phyloP scores from a whole-genome alignment of 768 basidiomycete genomes.

The Leccinum longicurvipes region DNA sequence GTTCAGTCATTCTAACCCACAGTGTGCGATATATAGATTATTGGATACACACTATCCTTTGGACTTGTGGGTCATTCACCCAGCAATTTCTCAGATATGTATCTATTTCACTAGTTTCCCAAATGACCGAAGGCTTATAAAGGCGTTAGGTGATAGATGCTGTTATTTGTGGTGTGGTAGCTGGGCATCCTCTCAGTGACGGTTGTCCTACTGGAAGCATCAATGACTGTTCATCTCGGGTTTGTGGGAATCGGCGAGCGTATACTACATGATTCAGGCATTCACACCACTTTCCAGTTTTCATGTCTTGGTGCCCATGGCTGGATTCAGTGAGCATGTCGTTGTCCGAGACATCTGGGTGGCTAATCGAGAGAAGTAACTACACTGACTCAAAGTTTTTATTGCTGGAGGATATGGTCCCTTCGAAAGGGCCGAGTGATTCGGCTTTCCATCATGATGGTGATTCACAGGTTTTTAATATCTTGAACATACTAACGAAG shows the following conservation, averaged over 20 bases:
- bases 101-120: not conserved
- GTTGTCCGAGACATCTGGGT: not conserved
- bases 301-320: not conserved
- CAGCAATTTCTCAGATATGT: not conserved
- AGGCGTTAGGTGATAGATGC: not conserved
- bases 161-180: not conserved
- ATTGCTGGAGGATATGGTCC: constrained; percentile 21
- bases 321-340: not conserved
- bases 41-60: constrained; percentile 17
- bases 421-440: constrained; percentile 1
- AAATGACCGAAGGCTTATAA: not conserved
- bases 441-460: constrained; percentile 15
- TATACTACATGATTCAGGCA: no score
- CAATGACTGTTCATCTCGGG: not conserved
- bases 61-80: constrained; percentile 8
- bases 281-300: rapidly evolving
- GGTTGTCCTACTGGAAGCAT: not conserved
- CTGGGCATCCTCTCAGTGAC: not conserved
- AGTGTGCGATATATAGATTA: not conserved
- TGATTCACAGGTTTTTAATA: not conserved
- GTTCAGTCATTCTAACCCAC: not conserved
- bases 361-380: not conserved
- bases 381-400: constrained; percentile 14
- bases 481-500: not conserved
- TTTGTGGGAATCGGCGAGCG: not conserved